phyloP scores from a whole-genome alignment of 192 early-diverging fungal species.

The Coemansia javaensis region DNA sequence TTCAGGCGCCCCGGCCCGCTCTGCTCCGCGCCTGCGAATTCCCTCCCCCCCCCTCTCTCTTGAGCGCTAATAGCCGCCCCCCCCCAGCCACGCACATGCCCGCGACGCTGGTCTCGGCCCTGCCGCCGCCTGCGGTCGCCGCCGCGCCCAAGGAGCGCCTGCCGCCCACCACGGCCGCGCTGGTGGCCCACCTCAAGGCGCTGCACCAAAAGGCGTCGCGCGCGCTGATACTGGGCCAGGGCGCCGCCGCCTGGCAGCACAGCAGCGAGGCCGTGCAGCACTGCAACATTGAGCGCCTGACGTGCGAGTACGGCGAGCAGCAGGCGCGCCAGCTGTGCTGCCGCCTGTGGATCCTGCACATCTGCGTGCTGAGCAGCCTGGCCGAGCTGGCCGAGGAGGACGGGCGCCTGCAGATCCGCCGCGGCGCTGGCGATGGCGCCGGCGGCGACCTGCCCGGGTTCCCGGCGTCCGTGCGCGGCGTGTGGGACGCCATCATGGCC shows the following conservation, averaged over 20 bases:
- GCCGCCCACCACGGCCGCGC: not conserved
- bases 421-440: not conserved
- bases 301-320: slow-evolving; percentile 31
- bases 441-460: slow-evolving; percentile 15
- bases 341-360: slow-evolving; percentile 48
- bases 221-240: slow-evolving; percentile 40
- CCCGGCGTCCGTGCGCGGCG: slow-evolving; percentile 25
- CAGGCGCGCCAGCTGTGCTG: slow-evolving; percentile 47
- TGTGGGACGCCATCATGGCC: slow-evolving; percentile 31
- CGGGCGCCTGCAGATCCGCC: slow-evolving; percentile 19
- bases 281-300: slow-evolving; percentile 33
- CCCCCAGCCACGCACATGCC: too few species aligned
- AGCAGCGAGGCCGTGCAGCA: slow-evolving; percentile 26
- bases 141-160: not conserved
- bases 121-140: not conserved
- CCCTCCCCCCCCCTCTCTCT: not conserved
- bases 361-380: slow-evolving; percentile 47
- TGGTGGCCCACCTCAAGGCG: slow-evolving; percentile 16
- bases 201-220: slow-evolving; percentile 50
- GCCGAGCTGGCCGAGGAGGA: slow-evolving; percentile 34
- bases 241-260: slow-evolving; percentile 29
- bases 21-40: not conserved
- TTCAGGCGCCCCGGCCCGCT: too few species aligned
- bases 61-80: too few species aligned
- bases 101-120: slow-evolving; percentile 2